Base-by-base conservation (phyloP, 140 eudicot species). In the Oenanthe javanica region DNA sequence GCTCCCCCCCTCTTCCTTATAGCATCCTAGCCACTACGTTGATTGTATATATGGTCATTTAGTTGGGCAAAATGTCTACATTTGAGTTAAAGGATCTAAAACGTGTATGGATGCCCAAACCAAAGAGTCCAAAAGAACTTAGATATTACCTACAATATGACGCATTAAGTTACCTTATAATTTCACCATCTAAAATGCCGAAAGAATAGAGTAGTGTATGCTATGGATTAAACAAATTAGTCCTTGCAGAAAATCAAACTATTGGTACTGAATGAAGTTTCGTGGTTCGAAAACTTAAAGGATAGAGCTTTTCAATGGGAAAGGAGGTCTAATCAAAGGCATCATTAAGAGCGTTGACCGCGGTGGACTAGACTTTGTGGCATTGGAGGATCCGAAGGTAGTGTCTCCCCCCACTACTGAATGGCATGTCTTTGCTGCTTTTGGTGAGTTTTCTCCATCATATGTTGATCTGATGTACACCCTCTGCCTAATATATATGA, bases 241-340 rank as follows among this genome's bases (percentile, higher is more conserved):
- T 31, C 12, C 73, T 27, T 31, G 43, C 18, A 66, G 2, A 13
- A 14, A 66, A 0, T 31, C 9, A 66, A 66, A 27, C 5, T 27
- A 14, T 66, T 27, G 45, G 46, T 67, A 25, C 42, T 5, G 12
- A 31, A 45, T 67, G 10, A 36, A 67, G 36, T 31, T 31, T 81
- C 76, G 69, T 48, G 52, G 57, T 42, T 46, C 70, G 52, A 67
- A 76, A 87, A 66, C 69, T 88, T 86, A 82, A 88, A 92, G 97
- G 97, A 86, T 95, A 90, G 97, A 92, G 89, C 97, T 95, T 57
- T 92, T 92, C 81, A 85, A 95, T 90, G 97, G 99, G 66, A 92
- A 90, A 89, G 97, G 97, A 74, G 88, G 99, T 81, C 61, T 95
- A 47, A 89, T 92, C 59, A 89, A 90, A 84, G 99, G 97, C 48